Conservation (phyloP, 1,284 basidiomycete genomes). For the Tylopilus sp. region DNA sequence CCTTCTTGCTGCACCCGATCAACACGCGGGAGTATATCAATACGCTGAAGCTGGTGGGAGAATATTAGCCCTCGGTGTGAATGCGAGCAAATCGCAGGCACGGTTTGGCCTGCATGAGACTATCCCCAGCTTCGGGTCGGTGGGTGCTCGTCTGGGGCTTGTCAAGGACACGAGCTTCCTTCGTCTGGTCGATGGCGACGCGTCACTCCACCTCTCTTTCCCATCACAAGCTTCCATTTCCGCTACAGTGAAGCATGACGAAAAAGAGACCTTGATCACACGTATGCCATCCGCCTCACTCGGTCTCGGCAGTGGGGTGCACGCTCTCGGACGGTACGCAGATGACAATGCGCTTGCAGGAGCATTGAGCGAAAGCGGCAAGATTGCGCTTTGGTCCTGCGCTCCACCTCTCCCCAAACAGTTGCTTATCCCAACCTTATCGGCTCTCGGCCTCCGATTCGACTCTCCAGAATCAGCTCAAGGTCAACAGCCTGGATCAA, state of each 20-base stretch:
- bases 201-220: conserved; percentile 29
- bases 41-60: conserved; percentile 71
- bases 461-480: background rate
- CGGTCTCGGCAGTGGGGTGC: conserved; percentile 13
- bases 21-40: conserved; percentile 48
- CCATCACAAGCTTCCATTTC: conserved; percentile 14
- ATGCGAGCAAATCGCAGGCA: conserved; percentile 25
- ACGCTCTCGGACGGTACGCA: conserved; percentile 20
- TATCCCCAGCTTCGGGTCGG: conserved; percentile 7
- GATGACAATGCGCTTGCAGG: conserved; percentile 22
- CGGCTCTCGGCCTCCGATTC: conserved; percentile 27
- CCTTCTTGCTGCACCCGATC: conserved; percentile 57
- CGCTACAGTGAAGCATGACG: conserved; percentile 9
- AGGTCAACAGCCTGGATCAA: background rate
- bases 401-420: conserved; percentile 24
- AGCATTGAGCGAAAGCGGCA: conserved; percentile 23
- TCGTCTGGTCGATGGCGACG: conserved; percentile 23
- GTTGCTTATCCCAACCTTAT: conserved; percentile 20
- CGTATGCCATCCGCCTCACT: conserved; percentile 16
- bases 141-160: conserved; percentile 16
- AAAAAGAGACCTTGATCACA: conserved; percentile 7
- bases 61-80: conserved; percentile 64
- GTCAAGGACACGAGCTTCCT: conserved; percentile 20
- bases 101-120: conserved; percentile 20
- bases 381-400: conserved; percentile 32